Base-by-base conservation (phyloP, 371 early-diverging fungal species). In the Funneliformis caledonium region DNA sequence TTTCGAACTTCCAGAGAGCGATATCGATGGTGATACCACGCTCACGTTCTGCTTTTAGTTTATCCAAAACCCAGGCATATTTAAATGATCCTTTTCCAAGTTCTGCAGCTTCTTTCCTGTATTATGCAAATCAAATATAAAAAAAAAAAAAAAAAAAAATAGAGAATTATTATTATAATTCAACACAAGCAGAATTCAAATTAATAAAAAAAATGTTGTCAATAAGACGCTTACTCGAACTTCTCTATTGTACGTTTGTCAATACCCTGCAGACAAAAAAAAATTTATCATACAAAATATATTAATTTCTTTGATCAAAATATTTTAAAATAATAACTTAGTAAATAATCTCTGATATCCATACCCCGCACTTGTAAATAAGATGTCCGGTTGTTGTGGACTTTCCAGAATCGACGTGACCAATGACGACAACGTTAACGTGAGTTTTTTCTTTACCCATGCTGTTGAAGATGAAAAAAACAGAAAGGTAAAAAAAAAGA, bases 331-430 rank as follows among this genome's bases (percentile, higher is more conserved):
- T 62, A 31, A 26, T 11, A 42, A 69, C 42, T 14, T 4, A 16
- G 14, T 52, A 5, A 52, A 52, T 14, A 52, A 48, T 9, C 14
- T 26, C 2, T 43, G 14, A 67, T 7, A 50, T 97, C 97, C 87
- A 99, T 97, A 94, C 95, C 95, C 98, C 98, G 91, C 97, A 95
- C 91, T 98, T 95, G 94, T 97, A 97, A 90, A 99, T 96, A 90
- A 99, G 95, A 91, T 98, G 99, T 88, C 99, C 95, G 82, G 94
- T 94, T 88, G 93, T 93, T 89, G 95, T 95, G 83, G 94, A 94
- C 92, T 96, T 97, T 89, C 97, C 97, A 85, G 97, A 96, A 92
- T 97, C 99, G 93, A 99, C 99, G 95, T 99, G 99, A 83, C 99
- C 99, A 87, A 99, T 97, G 91, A 99, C 98, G 89, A 99, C 97